Percentiles rank a stretch among this genome's conserved stretches.
These are phyloP conservation scores for Lagenaria siceraria DNA, from an alignment of 306 rosid genomes.

Conservation along the genomic window DNA sequence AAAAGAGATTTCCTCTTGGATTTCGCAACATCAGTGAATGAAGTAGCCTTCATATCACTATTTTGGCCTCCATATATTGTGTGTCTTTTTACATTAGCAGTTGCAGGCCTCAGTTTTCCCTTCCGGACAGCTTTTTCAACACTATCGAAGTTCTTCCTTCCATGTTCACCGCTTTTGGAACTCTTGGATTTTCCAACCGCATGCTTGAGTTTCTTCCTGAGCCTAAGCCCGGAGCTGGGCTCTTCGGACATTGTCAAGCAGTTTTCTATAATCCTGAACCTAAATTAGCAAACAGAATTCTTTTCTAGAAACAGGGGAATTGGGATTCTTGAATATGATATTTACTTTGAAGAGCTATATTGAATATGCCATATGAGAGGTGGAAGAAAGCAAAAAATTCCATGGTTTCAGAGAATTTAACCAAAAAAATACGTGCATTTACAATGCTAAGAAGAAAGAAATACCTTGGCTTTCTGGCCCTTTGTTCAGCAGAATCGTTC, in stretches of 20 bases:
- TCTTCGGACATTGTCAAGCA: constrained; percentile 24
- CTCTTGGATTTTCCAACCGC: constrained; percentile 11
- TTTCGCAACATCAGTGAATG: constrained; percentile 3
- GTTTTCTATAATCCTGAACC: background rate
- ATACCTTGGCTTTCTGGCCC: background rate
- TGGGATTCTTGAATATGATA: background rate
- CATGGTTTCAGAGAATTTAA: background rate
- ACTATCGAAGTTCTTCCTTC: constrained; percentile 7
- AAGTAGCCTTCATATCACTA: constrained; percentile 5
- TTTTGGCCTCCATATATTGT: constrained; percentile 20
- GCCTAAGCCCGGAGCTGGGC: constrained; percentile 18
- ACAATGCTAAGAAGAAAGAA: background rate
- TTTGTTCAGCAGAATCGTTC: background rate
- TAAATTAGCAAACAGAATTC: background rate
- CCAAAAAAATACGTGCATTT: background rate
- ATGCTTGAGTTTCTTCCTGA: constrained; percentile 24
- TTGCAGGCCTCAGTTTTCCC: constrained; percentile 5
- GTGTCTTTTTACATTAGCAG: constrained; percentile 10
- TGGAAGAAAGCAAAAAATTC: background rate
- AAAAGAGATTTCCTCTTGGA: constrained; percentile 10
- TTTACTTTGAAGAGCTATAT: background rate
- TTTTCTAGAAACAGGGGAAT: background rate
- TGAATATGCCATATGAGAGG: background rate
- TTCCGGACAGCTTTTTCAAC: constrained; percentile 3
- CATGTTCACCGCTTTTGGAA: background rate